These are phyloP conservation scores for Cucurbita maxima DNA, from an alignment of 306 rosid species.

Conservation along the genomic window DNA sequence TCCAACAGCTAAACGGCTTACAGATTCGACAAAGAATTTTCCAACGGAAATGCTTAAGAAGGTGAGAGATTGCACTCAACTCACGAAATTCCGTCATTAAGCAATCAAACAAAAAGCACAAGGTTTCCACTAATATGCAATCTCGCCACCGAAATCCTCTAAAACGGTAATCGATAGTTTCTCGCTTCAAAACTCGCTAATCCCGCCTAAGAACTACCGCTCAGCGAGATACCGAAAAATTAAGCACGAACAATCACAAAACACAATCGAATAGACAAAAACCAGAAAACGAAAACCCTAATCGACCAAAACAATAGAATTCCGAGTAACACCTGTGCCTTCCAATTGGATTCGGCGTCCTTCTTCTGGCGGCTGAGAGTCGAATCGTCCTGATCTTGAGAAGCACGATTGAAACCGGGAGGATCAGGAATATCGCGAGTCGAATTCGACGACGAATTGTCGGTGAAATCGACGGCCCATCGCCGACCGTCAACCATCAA, in stretches of 20 bases:
- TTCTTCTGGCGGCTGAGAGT: slow-evolving; percentile 79
- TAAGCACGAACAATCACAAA: not conserved
- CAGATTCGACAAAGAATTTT: not conserved
- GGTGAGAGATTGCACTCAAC: not conserved
- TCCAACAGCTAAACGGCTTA: not conserved
- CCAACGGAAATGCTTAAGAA: not conserved
- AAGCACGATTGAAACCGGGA: slow-evolving; percentile 85
- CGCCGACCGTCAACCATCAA: slow-evolving; percentile 58
- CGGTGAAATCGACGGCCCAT: slow-evolving; percentile 84
- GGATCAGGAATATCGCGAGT: slow-evolving; percentile 73
- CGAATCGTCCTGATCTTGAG: slow-evolving; percentile 82
- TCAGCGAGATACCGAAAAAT: not conserved
- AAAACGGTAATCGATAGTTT: not conserved
- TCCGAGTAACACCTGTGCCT: slow-evolving; percentile 44
- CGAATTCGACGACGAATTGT: slow-evolving; percentile 47
- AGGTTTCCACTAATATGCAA: not conserved
- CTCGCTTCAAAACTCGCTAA: not conserved
- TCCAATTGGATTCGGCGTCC: slow-evolving; percentile 92
- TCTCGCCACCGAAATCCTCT: not conserved
- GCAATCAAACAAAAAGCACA: not conserved
- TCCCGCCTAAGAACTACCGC: not conserved
- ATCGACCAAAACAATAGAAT: not conserved
- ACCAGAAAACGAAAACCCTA: not conserved
- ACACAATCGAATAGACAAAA: not conserved
- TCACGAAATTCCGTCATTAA: not conserved